Evolutionary conservation across 257 asterid species (phyloP).

Genomic region (Cordia subcordata): DNA sequence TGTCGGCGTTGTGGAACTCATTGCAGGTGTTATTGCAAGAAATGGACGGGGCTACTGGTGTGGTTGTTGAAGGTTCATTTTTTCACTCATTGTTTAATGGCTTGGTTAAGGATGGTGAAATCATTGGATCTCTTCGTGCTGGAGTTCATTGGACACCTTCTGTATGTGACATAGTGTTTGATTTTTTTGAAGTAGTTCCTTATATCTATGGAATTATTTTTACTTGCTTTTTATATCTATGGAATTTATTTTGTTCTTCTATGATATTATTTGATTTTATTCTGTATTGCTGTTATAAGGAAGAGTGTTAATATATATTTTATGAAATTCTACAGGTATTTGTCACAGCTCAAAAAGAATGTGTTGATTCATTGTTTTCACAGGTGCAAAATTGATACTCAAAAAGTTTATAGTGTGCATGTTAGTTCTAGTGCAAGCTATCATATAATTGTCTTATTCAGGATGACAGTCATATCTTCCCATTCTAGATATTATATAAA

Average conservation of each 20-base stretch:
- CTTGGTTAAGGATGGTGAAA: constrained; percentile 75
- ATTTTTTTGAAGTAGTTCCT: constrained; percentile 8
- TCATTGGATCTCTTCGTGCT: constrained; percentile 92
- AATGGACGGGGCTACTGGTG: constrained; percentile 81
- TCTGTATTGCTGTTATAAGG: constrained; percentile 4
- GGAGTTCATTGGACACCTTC: constrained; percentile 99
- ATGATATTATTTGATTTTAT: neutral
- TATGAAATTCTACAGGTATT: constrained; percentile 61
- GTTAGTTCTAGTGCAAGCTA: too few relatives aligned
- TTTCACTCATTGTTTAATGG: constrained; percentile 93
- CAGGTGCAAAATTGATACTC: constrained; percentile 45
- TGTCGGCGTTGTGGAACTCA: constrained; percentile 82
- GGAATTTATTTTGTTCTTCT: too few relatives aligned
- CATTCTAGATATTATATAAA: too few relatives aligned
- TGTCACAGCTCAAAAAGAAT: constrained; percentile 85
- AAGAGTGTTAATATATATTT: constrained; percentile 2
- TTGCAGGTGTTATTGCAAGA: constrained; percentile 75
- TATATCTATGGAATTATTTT: too few relatives aligned
- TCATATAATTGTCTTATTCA: too few relatives aligned
- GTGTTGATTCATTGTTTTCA: constrained; percentile 81
- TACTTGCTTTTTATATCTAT: too few relatives aligned
- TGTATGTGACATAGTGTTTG: constrained; percentile 42
- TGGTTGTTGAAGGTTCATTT: constrained; percentile 82
- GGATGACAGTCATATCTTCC: too few relatives aligned
- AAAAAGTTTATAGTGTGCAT: neutral